Base-by-base conservation (phyloP, 192 early-diverging fungal genomes). In the Fimicolochytrium jonesii region DNA sequence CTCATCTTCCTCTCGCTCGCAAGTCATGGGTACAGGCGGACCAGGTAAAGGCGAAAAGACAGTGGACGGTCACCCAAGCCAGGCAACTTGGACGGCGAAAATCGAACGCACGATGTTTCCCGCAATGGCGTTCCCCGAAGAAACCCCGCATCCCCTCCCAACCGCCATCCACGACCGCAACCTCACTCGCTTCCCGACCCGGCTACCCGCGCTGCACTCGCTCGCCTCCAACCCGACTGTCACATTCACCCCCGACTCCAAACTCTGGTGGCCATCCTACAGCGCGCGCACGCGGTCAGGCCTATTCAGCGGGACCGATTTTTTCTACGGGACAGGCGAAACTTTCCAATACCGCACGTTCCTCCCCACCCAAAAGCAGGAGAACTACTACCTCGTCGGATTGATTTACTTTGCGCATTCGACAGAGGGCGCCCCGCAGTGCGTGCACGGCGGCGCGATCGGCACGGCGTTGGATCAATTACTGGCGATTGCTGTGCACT, bases 181-280 rank as follows among this genome's bases (percentile, higher is more conserved):
- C 42, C 39, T 59, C 4, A 42, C 57, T 4, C 42, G 41, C 13
- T 46, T 59, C 57, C 57, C 42, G n/a, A 9, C 13, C 30, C 57
- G 11, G 11, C 35, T 25, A 15, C 36, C 15, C 4, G 17, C 11
- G 17, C 57, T 42, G 0, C 29, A 45, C 22, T 17, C 29, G 22
- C 57, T 59, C 4, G 20, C 42, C 43, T 20, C 22, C 22, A 59
- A 59, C 57, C 37, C 57, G 20, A 17, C 44, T 13, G 18, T 59
- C 42, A 13, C 18, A 11, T 47, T 47, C 23, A 22, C 28, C 43
- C 57, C 57, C 37, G 57, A 59, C 37, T 49, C 57, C n/a, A 3
- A 23, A 4, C 57, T 59, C 37, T 59, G 57, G 57, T 59, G 57
- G 57, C 57, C 57, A 1, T 26, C 20, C 15, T 59, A 59, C 43